Evolutionary conservation across 441 rosid genomes (phyloP), one percentile per base, ranked within the genome.

Genomic region (Adansonia rubrostipa): DNA sequence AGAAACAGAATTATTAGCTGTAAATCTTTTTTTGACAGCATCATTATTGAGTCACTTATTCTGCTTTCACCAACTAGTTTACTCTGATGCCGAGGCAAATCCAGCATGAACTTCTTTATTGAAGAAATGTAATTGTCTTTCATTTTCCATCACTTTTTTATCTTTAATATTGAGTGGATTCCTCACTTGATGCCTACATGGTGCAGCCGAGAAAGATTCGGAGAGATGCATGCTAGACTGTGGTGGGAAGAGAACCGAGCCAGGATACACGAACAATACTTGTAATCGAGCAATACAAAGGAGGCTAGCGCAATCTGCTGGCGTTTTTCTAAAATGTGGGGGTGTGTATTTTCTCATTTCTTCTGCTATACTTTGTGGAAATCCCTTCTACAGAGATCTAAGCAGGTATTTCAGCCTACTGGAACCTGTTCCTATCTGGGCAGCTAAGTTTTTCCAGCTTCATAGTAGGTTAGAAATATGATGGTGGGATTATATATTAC

Each of bases 201-300:
- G 3, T 92, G 85, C 90, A 95, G 99, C 88, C 99, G 99, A 76
- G 99, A 95, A 79, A 91, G 76, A 86, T 95, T 95, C 0, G 97
- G 97, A 76, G 99, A 95, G 88, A 87, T 91, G 96, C 99, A 95
- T 50, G 99, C 99, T 28, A 28, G 33, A 28, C 33, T 28, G 33
- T 96, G 98, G 99, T 96, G 99, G 99, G 98, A 92, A 15, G 98
- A 96, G 86, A 96, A 96, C 67, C 87, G 99, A 24, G 97, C 94
- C 64, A 88, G 99, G 87, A 92, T 95, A 85, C 97, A 93, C 62
- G 92, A 95, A 81, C 96, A 84, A 33, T 92, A 89, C 90, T 85
- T 92, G 85, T 88, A 75, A 87, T 65, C n/a, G 42, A 74, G 75
- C 56, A 19, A 47, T 44, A 36, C 28, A 24, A 24, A 24, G 28